These are phyloP conservation scores for Mucor plumbeus DNA, from an alignment of 371 early-diverging fungal species.

Conservation along the genomic window DNA sequence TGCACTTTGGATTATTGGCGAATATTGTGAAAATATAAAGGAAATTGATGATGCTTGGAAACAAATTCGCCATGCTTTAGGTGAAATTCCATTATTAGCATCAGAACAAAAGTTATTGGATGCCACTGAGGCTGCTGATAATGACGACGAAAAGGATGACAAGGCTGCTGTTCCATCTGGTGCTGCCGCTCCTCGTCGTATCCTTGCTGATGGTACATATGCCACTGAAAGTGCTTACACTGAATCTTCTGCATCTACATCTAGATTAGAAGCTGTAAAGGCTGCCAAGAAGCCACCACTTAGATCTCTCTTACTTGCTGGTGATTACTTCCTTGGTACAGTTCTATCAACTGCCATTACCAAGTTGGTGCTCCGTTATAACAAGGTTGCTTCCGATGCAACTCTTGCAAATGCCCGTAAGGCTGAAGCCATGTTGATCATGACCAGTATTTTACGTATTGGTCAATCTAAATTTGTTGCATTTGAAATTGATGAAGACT, in stretches of 20 bases:
- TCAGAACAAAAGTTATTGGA: slow-evolving; percentile 80
- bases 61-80: slow-evolving; percentile 80
- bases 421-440: slow-evolving; percentile 95
- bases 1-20: slow-evolving; percentile 97
- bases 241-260: slow-evolving; percentile 44
- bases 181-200: slow-evolving; percentile 68
- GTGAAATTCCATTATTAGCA: slow-evolving; percentile 92
- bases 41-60: slow-evolving; percentile 88
- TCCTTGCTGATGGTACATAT: slow-evolving; percentile 96
- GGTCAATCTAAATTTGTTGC: slow-evolving; percentile 88
- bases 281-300: slow-evolving; percentile 78
- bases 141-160: slow-evolving; percentile 42
- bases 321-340: slow-evolving; percentile 91
- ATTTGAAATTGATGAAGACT: slow-evolving; percentile 94
- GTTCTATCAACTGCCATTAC: slow-evolving; percentile 89
- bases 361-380: slow-evolving; percentile 85
- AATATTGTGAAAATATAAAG: slow-evolving; percentile 76
- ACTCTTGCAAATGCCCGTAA: slow-evolving; percentile 74
- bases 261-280: slow-evolving; percentile 67
- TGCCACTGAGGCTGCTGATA: slow-evolving; percentile 56
- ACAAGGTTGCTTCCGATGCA: slow-evolving; percentile 52
- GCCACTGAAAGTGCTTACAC: slow-evolving; percentile 92
- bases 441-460: slow-evolving; percentile 93
- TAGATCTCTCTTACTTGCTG: slow-evolving; percentile 82
- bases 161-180: slow-evolving; percentile 41